Evolutionary conservation across 208 protist species (phyloP).

Genomic region (Naegleria fowleri): DNA sequence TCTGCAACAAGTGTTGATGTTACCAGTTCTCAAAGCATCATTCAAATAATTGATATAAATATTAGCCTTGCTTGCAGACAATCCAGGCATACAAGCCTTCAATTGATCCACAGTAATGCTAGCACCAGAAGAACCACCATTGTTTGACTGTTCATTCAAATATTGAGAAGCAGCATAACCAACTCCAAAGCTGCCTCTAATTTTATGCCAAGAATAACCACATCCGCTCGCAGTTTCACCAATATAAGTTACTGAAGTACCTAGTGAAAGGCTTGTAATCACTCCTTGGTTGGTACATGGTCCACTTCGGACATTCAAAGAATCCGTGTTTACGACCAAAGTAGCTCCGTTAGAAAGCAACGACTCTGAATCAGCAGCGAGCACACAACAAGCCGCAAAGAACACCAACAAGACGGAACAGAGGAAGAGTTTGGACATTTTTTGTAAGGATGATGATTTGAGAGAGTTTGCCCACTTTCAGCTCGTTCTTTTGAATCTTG

Average conservation of each 20-base stretch:
- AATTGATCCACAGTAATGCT: neutral
- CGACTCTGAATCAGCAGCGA: neutral
- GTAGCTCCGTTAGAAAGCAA: neutral
- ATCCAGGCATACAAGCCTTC: neutral
- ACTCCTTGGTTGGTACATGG: neutral
- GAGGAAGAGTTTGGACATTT: neutral
- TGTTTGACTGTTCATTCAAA: neutral
- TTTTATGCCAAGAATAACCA: neutral
- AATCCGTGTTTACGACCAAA: neutral
- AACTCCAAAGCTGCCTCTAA: neutral
- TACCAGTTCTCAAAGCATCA: neutral
- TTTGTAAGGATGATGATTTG: neutral
- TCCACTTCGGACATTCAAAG: neutral
- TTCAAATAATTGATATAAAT: neutral
- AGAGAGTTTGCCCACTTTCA: neutral
- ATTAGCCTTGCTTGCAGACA: neutral
- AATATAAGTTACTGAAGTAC: neutral
- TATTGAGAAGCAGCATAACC: neutral
- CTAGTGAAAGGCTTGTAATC: neutral
- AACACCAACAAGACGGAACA: neutral
- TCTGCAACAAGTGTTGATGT: neutral
- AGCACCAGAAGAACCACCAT: neutral
- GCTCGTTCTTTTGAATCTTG: too few relatives aligned
- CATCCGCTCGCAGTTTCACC: neutral
- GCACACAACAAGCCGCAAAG: neutral